Conservation (phyloP, 2,329 filamentous ascomycete species). For the Amauroascus niger region DNA sequence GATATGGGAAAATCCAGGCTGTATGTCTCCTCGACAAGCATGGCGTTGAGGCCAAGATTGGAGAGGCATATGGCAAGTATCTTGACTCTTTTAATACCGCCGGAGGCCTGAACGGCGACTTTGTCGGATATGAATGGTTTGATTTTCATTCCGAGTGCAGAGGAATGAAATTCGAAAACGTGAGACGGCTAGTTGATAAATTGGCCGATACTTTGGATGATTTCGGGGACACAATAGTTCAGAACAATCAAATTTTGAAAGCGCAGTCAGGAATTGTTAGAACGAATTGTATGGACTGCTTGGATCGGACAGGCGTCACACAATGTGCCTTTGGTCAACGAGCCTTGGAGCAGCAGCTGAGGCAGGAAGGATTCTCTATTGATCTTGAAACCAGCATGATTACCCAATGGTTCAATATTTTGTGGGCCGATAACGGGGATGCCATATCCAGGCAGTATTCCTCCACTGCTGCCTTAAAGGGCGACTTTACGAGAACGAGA, state of each 20-base stretch:
- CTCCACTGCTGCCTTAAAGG: slow-evolving; percentile 89
- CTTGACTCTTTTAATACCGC: slow-evolving; percentile 58
- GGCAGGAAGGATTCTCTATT: slow-evolving; percentile 64
- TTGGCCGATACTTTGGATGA: slow-evolving; percentile 58
- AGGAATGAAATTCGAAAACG: slow-evolving; percentile 97
- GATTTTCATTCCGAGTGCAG: slow-evolving; percentile 89
- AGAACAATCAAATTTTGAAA: slow-evolving; percentile 34
- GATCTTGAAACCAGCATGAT: slow-evolving; percentile 64
- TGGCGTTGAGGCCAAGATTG: slow-evolving; percentile 69
- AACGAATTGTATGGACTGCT: slow-evolving; percentile 97
- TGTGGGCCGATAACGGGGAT: slow-evolving; percentile 98
- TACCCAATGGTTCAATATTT: slow-evolving; percentile 85
- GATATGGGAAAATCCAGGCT: slow-evolving; percentile 68
- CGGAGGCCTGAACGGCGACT: slow-evolving; percentile 41
- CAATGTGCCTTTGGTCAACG: slow-evolving; percentile 83
- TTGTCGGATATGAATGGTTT: slow-evolving; percentile 81
- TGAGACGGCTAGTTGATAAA: slow-evolving; percentile 64
- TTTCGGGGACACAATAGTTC: slow-evolving; percentile 60
- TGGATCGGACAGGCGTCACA: slow-evolving; percentile 91
- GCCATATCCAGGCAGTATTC: slow-evolving; percentile 93
- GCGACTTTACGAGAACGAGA: slow-evolving; percentile 84
- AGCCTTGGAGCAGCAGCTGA: slow-evolving; percentile 70
- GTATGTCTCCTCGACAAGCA: slow-evolving; percentile 85
- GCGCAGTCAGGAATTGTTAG: slow-evolving; percentile 68
- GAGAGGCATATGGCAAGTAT: slow-evolving; percentile 63